Percentiles rank a stretch among this genome's conserved stretches.
These are phyloP conservation scores for Aspergillus asperescens DNA, from an alignment of 495 filamentous ascomycete species.

Conservation along the genomic window DNA sequence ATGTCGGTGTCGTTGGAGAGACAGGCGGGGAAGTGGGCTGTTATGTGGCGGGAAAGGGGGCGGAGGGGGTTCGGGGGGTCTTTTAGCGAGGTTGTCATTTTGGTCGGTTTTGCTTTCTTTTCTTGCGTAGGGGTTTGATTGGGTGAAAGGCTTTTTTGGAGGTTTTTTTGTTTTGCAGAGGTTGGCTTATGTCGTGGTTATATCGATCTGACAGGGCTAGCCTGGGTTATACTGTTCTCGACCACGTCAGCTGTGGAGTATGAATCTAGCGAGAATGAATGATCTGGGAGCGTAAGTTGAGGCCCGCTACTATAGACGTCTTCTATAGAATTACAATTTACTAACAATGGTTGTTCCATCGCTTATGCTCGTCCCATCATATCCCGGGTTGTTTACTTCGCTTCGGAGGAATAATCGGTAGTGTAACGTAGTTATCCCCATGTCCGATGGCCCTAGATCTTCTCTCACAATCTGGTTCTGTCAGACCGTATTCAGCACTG, in stretches of 20 bases:
- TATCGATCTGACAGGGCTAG: not conserved
- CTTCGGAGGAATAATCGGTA: constrained; percentile 49
- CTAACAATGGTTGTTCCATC: not conserved
- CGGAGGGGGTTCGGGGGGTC: constrained; percentile 23
- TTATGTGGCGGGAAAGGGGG: constrained; percentile 37
- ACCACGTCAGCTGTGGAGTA: constrained; percentile 30
- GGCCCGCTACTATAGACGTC: too few species aligned
- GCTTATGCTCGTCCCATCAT: not conserved
- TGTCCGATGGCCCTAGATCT: too few species aligned
- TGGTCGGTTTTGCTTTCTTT: not conserved
- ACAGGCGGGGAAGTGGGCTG: constrained; percentile 49
- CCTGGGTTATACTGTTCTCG: constrained; percentile 21
- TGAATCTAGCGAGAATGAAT: too few species aligned
- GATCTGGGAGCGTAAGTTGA: too few species aligned
- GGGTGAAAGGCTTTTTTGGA: too few species aligned
- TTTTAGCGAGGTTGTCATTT: constrained; percentile 12
- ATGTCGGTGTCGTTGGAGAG: constrained; percentile 44
- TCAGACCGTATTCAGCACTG: too few species aligned
- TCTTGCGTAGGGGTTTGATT: not conserved
- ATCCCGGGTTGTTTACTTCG: not conserved
- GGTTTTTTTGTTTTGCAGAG: too few species aligned
- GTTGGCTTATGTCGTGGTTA: not conserved
- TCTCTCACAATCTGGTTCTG: too few species aligned
- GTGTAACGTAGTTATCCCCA: constrained; percentile 32
- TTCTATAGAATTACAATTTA: too few species aligned